Evolutionary conservation across 495 filamentous ascomycete species (phyloP).

Genomic region (Trichoderma orchidacearum): DNA sequence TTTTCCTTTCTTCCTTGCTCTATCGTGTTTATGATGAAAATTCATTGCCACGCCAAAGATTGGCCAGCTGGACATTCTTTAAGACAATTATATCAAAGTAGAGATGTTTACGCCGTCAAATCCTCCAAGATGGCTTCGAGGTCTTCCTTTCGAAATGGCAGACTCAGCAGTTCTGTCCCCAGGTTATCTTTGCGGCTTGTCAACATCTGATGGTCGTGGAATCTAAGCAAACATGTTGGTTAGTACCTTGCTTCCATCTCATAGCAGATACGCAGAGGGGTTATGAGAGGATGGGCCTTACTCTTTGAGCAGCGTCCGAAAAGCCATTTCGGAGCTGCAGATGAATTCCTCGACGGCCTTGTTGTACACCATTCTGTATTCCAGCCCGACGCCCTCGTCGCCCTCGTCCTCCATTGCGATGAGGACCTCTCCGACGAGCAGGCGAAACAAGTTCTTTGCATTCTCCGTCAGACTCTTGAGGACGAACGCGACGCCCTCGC

Average conservation of each 20-base stretch:
- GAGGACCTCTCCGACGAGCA: slow-evolving; percentile 77
- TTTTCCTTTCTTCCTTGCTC: background rate
- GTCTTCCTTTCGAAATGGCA: slow-evolving; percentile 80
- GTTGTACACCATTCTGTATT: slow-evolving; percentile 84
- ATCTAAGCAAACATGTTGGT: slow-evolving; percentile 29
- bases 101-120: slow-evolving; percentile 34
- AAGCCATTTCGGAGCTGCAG: slow-evolving; percentile 90
- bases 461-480: slow-evolving; percentile 83
- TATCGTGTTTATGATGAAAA: no score
- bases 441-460: slow-evolving; percentile 68
- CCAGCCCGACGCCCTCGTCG: slow-evolving; percentile 50
- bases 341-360: slow-evolving; percentile 95
- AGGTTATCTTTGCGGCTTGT: slow-evolving; percentile 70
- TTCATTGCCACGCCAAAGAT: no score
- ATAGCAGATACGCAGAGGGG: background rate
- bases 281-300: slow-evolving; percentile 22
- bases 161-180: slow-evolving; percentile 71
- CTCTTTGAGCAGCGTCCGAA: slow-evolving; percentile 87
- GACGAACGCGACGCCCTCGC: slow-evolving; percentile 86
- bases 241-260: slow-evolving; percentile 6
- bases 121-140: slow-evolving; percentile 85
- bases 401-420: slow-evolving; percentile 45
- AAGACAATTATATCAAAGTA: background rate
- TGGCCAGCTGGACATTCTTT: background rate
- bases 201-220: slow-evolving; percentile 96